phyloP scores from a whole-genome alignment of 2,329 filamentous ascomycete genomes.

The Claviceps citrina region DNA sequence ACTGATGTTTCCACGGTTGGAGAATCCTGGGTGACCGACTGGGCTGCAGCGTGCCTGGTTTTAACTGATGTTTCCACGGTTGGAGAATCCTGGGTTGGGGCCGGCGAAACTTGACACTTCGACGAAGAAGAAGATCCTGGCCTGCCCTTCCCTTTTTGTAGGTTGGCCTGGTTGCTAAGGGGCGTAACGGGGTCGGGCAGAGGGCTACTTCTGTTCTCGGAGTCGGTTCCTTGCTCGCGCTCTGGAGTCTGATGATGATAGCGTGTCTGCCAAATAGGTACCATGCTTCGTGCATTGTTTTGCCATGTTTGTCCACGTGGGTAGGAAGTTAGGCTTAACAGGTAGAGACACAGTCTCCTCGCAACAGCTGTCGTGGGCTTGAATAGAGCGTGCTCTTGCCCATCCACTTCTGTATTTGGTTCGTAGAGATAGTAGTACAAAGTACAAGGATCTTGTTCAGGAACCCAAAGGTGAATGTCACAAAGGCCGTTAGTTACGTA shows the following conservation, averaged over 20 bases:
- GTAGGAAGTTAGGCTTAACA: background rate
- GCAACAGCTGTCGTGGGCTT: background rate
- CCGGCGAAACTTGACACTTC: background rate
- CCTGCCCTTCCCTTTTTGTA: no score
- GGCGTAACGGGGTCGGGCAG: no score
- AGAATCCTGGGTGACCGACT: no score
- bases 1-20: no score
- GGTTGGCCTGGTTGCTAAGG: no score
- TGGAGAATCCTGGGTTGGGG: background rate
- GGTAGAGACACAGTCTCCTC: background rate
- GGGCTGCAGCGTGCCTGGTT: no score
- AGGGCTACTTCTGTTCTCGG: no score
- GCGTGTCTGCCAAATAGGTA: background rate
- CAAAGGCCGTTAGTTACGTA: slow-evolving; percentile 3
- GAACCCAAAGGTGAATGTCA: background rate
- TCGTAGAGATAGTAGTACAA: background rate
- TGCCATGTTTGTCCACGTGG: background rate
- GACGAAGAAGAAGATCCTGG: no score
- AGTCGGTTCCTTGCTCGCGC: no score
- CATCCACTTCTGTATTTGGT: background rate
- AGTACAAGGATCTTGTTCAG: background rate
- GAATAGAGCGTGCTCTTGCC: no score
- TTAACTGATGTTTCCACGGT: no score
- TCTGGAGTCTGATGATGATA: background rate
- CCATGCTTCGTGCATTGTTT: background rate